phyloP scores from a whole-genome alignment of 352 stramenopile species.

The Phytophthora europaea region DNA sequence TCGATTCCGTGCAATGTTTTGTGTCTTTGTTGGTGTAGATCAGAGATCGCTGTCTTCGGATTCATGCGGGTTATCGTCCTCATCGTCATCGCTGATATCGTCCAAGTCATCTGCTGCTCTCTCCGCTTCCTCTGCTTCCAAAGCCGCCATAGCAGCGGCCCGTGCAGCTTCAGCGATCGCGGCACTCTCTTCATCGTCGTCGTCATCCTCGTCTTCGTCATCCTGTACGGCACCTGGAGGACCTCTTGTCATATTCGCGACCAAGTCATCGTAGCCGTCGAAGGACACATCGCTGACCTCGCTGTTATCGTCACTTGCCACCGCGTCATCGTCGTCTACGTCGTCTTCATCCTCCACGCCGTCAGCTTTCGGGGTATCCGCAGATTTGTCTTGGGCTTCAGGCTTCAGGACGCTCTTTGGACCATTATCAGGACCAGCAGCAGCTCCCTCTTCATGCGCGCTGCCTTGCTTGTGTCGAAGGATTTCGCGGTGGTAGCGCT shows the following conservation, averaged over 20 bases:
- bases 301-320: slow-evolving; percentile 64
- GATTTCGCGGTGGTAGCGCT: slow-evolving; percentile 63
- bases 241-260: slow-evolving; percentile 35
- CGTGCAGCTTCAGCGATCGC: slow-evolving; percentile 30
- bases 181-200: slow-evolving; percentile 32
- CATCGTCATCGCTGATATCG: slow-evolving; percentile 56
- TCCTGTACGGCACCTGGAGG: slow-evolving; percentile 13
- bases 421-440: slow-evolving; percentile 9
- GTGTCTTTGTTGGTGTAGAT: background rate
- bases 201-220: slow-evolving; percentile 36
- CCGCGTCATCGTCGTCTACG: slow-evolving; percentile 17
- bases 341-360: slow-evolving; percentile 20
- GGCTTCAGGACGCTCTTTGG: slow-evolving; percentile 16
- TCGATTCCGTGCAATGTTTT: background rate
- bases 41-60: slow-evolving; percentile 77
- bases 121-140: slow-evolving; percentile 42
- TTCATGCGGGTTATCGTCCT: slow-evolving; percentile 38
- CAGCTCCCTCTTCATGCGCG: slow-evolving; percentile 21
- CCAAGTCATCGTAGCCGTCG: slow-evolving; percentile 71
- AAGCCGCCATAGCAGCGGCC: slow-evolving; percentile 42
- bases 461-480: slow-evolving; percentile 48
- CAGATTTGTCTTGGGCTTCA: slow-evolving; percentile 12
- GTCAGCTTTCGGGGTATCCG: slow-evolving; percentile 32
- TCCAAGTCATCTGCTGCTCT: slow-evolving; percentile 41
- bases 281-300: slow-evolving; percentile 82